Percentiles rank a stretch among this genome's conserved stretches.
Conservation (phyloP, 768 basidiomycete genomes). For the Favolaschia claudopus region DNA sequence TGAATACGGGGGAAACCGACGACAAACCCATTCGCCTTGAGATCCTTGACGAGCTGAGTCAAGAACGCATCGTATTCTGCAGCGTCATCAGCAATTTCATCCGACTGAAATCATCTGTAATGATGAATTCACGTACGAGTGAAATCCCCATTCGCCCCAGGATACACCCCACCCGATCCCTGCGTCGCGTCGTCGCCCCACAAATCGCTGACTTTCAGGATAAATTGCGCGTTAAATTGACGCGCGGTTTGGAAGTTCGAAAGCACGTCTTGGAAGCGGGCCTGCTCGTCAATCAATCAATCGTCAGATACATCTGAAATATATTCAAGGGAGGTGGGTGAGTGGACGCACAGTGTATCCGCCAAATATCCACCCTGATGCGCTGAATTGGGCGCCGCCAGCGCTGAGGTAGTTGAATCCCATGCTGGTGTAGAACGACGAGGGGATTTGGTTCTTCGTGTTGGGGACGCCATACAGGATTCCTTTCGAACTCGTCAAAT, state of each 20-base stretch:
- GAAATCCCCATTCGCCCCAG: constrained; percentile 20
- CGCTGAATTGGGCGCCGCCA: constrained; percentile 26
- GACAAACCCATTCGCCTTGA: constrained; percentile 28
- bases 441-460: constrained; percentile 21
- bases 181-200: constrained; percentile 33
- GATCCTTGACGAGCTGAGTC: constrained; percentile 25
- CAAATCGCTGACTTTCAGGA: constrained; percentile 31
- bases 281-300: background rate
- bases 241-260: constrained; percentile 31
- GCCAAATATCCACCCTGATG: constrained; percentile 30
- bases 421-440: constrained; percentile 26
- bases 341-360: constrained; percentile 13
- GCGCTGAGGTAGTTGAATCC: constrained; percentile 32
- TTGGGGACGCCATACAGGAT: constrained; percentile 26
- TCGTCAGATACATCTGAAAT: too few relatives aligned
- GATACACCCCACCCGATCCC: constrained; percentile 24
- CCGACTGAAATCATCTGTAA: background rate
- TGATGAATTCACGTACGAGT: background rate
- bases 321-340: too few relatives aligned
- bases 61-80: constrained; percentile 27
- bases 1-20: background rate
- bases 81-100: background rate
- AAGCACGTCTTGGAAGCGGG: constrained; percentile 28
- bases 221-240: constrained; percentile 26
- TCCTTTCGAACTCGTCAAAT: background rate